Base-by-base conservation (phyloP, 2,329 filamentous ascomycete species). In the Colletotrichum cordylinicola region DNA sequence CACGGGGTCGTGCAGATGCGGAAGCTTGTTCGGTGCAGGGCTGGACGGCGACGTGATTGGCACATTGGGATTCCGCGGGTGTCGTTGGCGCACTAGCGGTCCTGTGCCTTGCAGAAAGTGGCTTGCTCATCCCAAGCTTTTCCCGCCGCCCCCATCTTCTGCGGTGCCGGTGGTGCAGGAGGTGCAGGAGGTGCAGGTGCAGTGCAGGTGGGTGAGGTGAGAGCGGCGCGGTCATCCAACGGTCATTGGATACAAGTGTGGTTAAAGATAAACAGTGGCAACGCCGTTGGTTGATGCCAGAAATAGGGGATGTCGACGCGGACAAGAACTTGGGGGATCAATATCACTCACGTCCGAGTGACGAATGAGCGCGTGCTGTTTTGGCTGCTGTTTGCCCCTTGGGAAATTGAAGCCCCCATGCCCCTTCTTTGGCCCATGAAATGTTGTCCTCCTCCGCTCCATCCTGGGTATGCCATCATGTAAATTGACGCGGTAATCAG, bases 31-130 rank as follows among this genome's bases (percentile, higher is more conserved):
- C 70, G 33, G 18, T 52, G 64, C 39, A 55, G 39, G 39, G 39
- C 27, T n/a, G 21, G 64, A n/a, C 31, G n/a, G 62, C 35, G 27
- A 31, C 16, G 48, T 72, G 70, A 72, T 72, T 72, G 70, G 70
- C 31, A n/a, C 15, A 21, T 15, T 55, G 39, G 37, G 68, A 39
- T 10, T 18, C 35, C 24, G 55, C 55, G 56, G 56, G 29, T 35
- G 31, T 37, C 7, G 27, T 24, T 39, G 33, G 33, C 21, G 60
- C 60, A 21, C 37, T 37, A 68, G 29, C 64, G 35, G 52, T n/a
- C 4, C 55, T 18, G 70, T 69, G 68, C 65, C 70, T 69, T 73
- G 65, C 65, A 73, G 70, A 43, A 56, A 39, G 65, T 55, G 31
- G 65, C 70, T 69, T 39, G 13, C 29, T 43, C 33, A 27, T 35